These are phyloP conservation scores for Euphorbia neoarborescens DNA, from an alignment of 441 rosid species.

Conservation along the genomic window DNA sequence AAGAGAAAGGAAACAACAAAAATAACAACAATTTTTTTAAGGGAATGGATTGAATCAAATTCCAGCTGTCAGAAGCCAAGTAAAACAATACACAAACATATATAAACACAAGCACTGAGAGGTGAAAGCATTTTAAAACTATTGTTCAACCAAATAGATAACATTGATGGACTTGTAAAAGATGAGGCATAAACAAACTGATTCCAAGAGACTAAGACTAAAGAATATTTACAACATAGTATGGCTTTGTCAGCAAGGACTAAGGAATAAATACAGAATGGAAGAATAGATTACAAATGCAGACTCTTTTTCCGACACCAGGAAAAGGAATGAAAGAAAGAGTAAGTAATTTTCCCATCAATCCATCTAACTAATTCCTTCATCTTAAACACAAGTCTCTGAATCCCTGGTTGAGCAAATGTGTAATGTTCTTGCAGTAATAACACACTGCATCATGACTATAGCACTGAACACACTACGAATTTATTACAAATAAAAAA, in stretches of 20 bases:
- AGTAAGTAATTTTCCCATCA: conserved; percentile 51
- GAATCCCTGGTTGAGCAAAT: conserved; percentile 98
- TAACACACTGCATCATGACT: too few relatives aligned
- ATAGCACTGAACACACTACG: too few relatives aligned
- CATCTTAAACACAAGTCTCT: conserved; percentile 92
- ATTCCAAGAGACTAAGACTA: not conserved
- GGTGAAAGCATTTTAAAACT: not conserved
- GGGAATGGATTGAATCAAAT: too few relatives aligned
- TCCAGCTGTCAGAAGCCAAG: too few relatives aligned
- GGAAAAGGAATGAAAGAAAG: not conserved
- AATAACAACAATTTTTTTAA: too few relatives aligned
- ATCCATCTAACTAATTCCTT: conserved; percentile 90
- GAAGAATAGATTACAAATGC: not conserved
- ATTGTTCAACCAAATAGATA: conserved; percentile 1
- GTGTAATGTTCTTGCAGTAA: conserved; percentile 99
- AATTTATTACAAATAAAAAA: too few relatives aligned
- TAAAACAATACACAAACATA: too few relatives aligned
- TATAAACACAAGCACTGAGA: too few relatives aligned
- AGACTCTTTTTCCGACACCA: not conserved
- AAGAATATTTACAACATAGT: not conserved
- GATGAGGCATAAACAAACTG: not conserved
- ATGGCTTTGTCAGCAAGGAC: not conserved
- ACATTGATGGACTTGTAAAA: not conserved
- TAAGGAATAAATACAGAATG: not conserved
- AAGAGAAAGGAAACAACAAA: too few relatives aligned